Conservation (phyloP, 1,139 yeast species). For the Pneumocystis canis region DNA sequence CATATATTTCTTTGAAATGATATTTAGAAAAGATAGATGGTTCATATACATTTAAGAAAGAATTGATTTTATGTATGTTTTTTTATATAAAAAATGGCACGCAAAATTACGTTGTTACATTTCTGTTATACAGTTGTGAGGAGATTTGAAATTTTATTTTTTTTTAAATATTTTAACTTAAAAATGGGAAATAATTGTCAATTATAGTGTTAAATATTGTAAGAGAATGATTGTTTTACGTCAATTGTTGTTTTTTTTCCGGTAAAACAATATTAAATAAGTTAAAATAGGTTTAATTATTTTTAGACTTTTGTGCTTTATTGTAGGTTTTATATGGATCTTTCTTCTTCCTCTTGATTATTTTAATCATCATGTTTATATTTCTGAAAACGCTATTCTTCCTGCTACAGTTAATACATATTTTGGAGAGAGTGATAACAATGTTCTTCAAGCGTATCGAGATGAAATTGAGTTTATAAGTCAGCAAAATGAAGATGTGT, state of each 20-base stretch:
- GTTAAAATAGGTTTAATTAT: neutral
- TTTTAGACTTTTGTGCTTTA: slow-evolving; percentile 32
- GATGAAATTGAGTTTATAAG: slow-evolving; percentile 35
- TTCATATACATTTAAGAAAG: no score
- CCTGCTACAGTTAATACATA: slow-evolving; percentile 91
- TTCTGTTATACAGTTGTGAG: no score
- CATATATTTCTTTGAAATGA: no score
- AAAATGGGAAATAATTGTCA: neutral
- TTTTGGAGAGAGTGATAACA: slow-evolving; percentile 71
- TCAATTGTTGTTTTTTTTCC: neutral
- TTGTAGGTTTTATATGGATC: slow-evolving; percentile 55
- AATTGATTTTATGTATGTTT: no score
- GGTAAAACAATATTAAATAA: neutral
- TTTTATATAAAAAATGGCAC: no score
- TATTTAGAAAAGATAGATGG: no score
- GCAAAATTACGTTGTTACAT: neutral
- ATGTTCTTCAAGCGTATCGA: slow-evolving; percentile 65
- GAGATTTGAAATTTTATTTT: neutral
- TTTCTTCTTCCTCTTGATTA: slow-evolving; percentile 65
- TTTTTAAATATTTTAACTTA: neutral
- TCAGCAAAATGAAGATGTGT: slow-evolving; percentile 13
- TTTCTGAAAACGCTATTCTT: slow-evolving; percentile 91
- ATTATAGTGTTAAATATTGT: neutral
- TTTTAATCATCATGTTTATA: slow-evolving; percentile 49
- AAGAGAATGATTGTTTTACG: neutral